Base-by-base conservation (phyloP, 345 rosid species). In the Hypericum perforatum region DNA sequence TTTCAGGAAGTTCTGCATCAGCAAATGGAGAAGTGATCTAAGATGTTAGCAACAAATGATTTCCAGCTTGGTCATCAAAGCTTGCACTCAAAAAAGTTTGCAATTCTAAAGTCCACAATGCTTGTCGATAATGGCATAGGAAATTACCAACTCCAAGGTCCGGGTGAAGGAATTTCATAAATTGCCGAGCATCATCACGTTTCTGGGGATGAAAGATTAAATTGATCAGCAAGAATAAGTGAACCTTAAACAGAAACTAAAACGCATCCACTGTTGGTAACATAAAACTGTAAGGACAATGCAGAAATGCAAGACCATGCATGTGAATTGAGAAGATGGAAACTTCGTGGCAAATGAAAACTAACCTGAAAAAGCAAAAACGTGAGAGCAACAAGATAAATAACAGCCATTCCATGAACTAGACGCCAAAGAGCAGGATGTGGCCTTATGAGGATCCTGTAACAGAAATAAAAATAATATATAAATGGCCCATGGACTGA, bases 371-470 rank as follows among this genome's bases (percentile, higher is more conserved):
- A 94, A 70, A 94, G 99, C 63, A 86, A 82, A 73, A 94, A 94
- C 16, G 99, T 82, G 53, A 94, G 95, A 50, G 87, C 73, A 58
- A 89, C 94, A 48, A 94, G 82, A 74, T 94, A 94, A 53, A 86
- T 63, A 47, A 94, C 85, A 40, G 99, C 99, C 94, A 94, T 70
- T 64, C 99, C 99, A 68, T 94, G 99, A 75, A 85, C 97, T 71
- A 94, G 73, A 16, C 97, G 94, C 97, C 97, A 94, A 60, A 89
- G 73, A 63, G 97, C 95, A 53, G 98, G 98, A 72, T 92, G 98
- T 37, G 98, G 98, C 68, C 98, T 82, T 36, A 92, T 92, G 16
- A 92, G 79, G 46, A 92, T 76, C 64, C 98, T 92, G 76, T 42
- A 67, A 65, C 13, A 1, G 4, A 22, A 22, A 22, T 22, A 22